These are phyloP conservation scores for Agastache rugosa DNA, from an alignment of 257 asterid genomes.

Conservation along the genomic window DNA sequence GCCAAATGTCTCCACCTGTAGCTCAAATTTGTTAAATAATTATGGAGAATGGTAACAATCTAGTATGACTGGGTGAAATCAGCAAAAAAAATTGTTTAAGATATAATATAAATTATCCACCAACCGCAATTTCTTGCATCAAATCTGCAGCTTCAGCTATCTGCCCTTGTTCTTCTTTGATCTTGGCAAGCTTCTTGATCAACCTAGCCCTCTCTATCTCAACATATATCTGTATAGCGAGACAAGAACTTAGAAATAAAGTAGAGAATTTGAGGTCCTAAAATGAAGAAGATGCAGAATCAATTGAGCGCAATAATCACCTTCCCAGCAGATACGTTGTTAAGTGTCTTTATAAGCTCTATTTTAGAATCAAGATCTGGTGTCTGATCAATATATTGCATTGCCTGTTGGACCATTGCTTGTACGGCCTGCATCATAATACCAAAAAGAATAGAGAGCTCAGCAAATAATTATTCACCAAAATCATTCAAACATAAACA, in stretches of 20 bases:
- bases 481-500: not conserved
- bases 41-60: not conserved
- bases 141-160: slow-evolving; percentile 95
- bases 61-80: not conserved
- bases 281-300: slow-evolving; percentile 1
- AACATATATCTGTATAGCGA: slow-evolving; percentile 75
- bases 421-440: slow-evolving; percentile 78
- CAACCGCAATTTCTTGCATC: slow-evolving; percentile 99
- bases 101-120: slow-evolving; percentile 38
- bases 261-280: not conserved
- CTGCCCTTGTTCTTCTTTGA: slow-evolving; percentile 90
- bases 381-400: slow-evolving; percentile 93
- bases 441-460: slow-evolving; percentile 19
- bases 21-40: slow-evolving; percentile 26
- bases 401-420: slow-evolving; percentile 96
- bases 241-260: slow-evolving; percentile 1
- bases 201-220: slow-evolving; percentile 98
- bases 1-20: slow-evolving; percentile 95
- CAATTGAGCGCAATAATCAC: slow-evolving; percentile 43
- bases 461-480: slow-evolving; percentile 1
- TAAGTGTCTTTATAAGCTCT: slow-evolving; percentile 89
- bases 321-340: slow-evolving; percentile 95
- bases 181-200: slow-evolving; percentile 89
- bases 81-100: not conserved
- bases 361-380: slow-evolving; percentile 89